These are phyloP conservation scores for Suillus americanus DNA, from an alignment of 768 basidiomycete species.

Conservation along the genomic window DNA sequence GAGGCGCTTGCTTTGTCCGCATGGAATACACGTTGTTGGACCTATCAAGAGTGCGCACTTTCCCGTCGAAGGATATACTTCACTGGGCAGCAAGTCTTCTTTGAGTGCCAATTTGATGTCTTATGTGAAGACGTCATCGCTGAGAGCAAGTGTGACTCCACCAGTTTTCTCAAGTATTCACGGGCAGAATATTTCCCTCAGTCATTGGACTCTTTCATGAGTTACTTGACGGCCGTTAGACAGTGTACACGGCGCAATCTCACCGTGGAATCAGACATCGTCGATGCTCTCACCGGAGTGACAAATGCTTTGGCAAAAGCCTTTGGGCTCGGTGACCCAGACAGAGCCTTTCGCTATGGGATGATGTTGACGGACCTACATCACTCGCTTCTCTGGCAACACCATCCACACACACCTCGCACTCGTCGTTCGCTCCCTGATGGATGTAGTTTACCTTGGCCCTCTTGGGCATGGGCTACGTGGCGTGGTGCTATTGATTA, in stretches of 20 bases:
- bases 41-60: constrained; percentile 19
- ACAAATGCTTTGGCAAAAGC: background rate
- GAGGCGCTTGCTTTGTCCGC: constrained; percentile 11
- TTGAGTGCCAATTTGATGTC: constrained; percentile 18
- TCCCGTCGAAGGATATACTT: constrained; percentile 23
- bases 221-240: background rate
- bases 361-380: constrained; percentile 13
- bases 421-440: constrained; percentile 11
- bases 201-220: background rate
- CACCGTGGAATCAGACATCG: background rate
- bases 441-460: constrained; percentile 9
- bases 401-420: constrained; percentile 13
- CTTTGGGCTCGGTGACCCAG: background rate
- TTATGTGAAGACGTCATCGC: constrained; percentile 25
- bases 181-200: constrained; percentile 1
- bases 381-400: constrained; percentile 21
- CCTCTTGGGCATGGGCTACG: constrained; percentile 27
- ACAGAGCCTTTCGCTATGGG: background rate
- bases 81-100: constrained; percentile 23
- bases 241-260: background rate
- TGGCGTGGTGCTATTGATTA: constrained; percentile 20
- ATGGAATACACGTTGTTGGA: constrained; percentile 25
- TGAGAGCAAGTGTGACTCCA: constrained; percentile 12
- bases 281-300: background rate
- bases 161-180: background rate